Evolutionary conservation across 2,329 filamentous ascomycete genomes (phyloP), one percentile per base, ranked within the genome.

Genomic region (Pseudophaeomoniella oleicola): DNA sequence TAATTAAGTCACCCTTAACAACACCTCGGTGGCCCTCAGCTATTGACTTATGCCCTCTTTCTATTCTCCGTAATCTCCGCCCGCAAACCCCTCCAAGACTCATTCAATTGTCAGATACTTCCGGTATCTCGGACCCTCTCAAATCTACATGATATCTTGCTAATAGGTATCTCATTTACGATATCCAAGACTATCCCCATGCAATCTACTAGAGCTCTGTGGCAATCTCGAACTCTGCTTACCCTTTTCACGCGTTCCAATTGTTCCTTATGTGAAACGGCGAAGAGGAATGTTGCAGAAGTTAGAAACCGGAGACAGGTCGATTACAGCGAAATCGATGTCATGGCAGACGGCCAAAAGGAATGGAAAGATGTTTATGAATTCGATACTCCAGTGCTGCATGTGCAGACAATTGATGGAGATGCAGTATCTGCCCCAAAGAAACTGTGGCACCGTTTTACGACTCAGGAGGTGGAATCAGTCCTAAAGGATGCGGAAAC

Each of bases 401-500:
- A 78, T 49, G 59, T 77, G 30, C 69, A 66, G 22, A 68, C 51
- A 50, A 58, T 50, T 41, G 35, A 39, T 44, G 22, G 43, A 16
- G 42, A 53, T 34, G 46, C 56, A 16, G 57, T 63, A 36, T 64
- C 64, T 5, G 60, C 61, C 1, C 60, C 64, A 2, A 58, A 64
- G 40, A 78, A 78, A 52, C 55, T 78, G 19, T 77, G 77, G 61
- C 74, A 78, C 54, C 65, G 72, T 16, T 75, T 74, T 54, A 70
- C 67, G 4, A 67, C 70, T 47, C 58, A 64, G 31, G 66, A 78
- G 41, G 62, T 78, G 6, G 60, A 70, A 41, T 56, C 58, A 34
- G 46, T 67, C 34, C 69, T 78, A 49, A 63, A 74, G 35, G 60
- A 71, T 34, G 60, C 59, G 3, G 58, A 58, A 39, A 51, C 30